Percentiles rank a stretch among this genome's conserved stretches.
These are phyloP conservation scores for Phytophthora constricta DNA, from an alignment of 352 stramenopile genomes.

Conservation along the genomic window DNA sequence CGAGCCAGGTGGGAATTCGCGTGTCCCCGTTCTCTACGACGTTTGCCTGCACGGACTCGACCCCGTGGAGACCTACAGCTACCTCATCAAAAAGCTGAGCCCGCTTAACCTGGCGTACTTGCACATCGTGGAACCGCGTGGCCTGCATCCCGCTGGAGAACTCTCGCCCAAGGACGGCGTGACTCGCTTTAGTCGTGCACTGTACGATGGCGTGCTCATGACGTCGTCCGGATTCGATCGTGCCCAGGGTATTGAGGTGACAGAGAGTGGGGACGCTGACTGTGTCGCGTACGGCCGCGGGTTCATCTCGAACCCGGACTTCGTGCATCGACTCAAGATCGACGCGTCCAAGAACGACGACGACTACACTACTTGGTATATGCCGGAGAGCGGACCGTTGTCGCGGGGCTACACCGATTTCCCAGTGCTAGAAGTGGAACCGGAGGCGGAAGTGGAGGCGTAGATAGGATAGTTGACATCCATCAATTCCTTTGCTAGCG, in stretches of 20 bases:
- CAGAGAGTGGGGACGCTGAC: conserved; percentile 48
- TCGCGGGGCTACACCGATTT: conserved; percentile 51
- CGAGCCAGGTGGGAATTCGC: conserved; percentile 41
- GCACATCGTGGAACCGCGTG: conserved; percentile 57
- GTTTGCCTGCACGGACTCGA: conserved; percentile 45
- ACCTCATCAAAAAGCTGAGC: conserved; percentile 43
- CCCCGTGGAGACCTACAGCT: conserved; percentile 46
- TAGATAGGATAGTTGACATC: background rate
- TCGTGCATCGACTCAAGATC: conserved; percentile 54
- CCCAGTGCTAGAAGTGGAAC: conserved; percentile 23
- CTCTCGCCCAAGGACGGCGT: conserved; percentile 42
- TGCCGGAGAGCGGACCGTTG: conserved; percentile 18
- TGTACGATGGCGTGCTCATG: conserved; percentile 60
- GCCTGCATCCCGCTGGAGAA: conserved; percentile 25
- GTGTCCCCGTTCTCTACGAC: conserved; percentile 38
- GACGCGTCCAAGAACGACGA: conserved; percentile 44
- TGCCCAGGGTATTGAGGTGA: conserved; percentile 33
- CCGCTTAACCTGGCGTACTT: conserved; percentile 52
- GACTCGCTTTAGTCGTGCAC: conserved; percentile 41
- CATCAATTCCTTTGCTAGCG: background rate
- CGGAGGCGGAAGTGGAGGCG: background rate
- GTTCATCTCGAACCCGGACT: conserved; percentile 72
- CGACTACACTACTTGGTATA: conserved; percentile 40
- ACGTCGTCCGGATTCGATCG: conserved; percentile 51
- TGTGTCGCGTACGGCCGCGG: conserved; percentile 54